Base-by-base conservation (phyloP, 345 rosid genomes). In the Chamaenerion angustifolium region DNA sequence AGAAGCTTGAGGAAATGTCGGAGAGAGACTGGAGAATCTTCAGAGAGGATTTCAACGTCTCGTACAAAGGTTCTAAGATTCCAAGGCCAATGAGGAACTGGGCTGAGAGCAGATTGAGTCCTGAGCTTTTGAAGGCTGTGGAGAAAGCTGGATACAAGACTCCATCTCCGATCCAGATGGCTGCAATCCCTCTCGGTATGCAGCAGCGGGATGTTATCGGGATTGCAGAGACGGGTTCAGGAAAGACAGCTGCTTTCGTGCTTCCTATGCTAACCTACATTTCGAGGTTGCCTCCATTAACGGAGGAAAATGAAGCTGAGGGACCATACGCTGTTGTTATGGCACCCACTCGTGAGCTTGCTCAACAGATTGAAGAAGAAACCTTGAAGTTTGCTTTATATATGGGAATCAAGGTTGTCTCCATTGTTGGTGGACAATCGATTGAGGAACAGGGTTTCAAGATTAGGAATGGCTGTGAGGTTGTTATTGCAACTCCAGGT, bases 21-120 rank as follows among this genome's bases (percentile, higher is more conserved):
- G 98, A 92, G 69, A 72, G 98, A 31, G 98, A 84, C 55, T 84
- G 98, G 95, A 82, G 96, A 67, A 87, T 92, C 15, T 92, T 87
- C 46, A 78, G 95, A 52, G 98, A 87, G 60, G 96, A 87, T 66
- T 83, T 79, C 57, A 87, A 82, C 43, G 86, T 87, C 61, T 87
- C 98, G 13, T 87, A 82, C 56, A 87, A 83, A 47, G 98, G 98
- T 3, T 92, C 98, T 4, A 87, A 73, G 77, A 80, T 87, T 61
- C 98, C 98, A 0, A 67, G 80, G 51, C 98, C 98, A 0, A 80
- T 82, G 96, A 78, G 95, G 68, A 92, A 76, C 67, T 92, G 96
- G 98, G 69, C 16, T 16, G 98, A 92, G 93, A 87, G 98, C 27
- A 82, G 64, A 11, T 69, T 92, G 37, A 80, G 51, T 40, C 0